Evolutionary conservation across 495 filamentous ascomycete species (phyloP).

Genomic region (Durotheca rogersii): DNA sequence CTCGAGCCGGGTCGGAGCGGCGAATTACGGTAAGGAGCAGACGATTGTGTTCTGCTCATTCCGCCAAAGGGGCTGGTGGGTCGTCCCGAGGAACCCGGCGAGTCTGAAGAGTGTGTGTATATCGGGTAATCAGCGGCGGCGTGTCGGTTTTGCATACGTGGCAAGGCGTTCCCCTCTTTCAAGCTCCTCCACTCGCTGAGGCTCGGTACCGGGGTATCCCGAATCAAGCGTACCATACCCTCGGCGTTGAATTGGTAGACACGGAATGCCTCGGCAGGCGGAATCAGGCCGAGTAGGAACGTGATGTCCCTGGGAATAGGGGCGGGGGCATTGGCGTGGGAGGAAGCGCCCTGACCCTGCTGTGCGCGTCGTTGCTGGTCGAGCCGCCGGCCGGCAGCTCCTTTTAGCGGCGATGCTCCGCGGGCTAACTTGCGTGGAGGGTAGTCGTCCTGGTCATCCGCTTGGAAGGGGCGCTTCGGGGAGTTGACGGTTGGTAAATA

Average conservation of each 20-base stretch:
- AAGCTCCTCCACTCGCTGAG: slow-evolving; percentile 48
- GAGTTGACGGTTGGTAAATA: slow-evolving; percentile 61
- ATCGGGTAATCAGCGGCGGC: slow-evolving; percentile 37
- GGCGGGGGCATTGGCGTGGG: slow-evolving; percentile 38
- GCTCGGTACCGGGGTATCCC: slow-evolving; percentile 62
- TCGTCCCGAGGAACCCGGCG: slow-evolving; percentile 40
- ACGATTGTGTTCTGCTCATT: slow-evolving; percentile 30
- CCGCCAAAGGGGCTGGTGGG: slow-evolving; percentile 43
- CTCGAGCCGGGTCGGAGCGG: slow-evolving; percentile 46
- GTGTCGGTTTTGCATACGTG: slow-evolving; percentile 39
- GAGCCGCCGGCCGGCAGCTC: slow-evolving; percentile 74
- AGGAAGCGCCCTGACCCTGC: slow-evolving; percentile 47
- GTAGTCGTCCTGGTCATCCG: slow-evolving; percentile 71
- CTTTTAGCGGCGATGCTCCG: slow-evolving; percentile 84
- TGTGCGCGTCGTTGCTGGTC: slow-evolving; percentile 69
- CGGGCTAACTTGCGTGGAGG: slow-evolving; percentile 80
- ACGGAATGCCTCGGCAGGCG: slow-evolving; percentile 70
- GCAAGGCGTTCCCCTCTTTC: slow-evolving; percentile 11
- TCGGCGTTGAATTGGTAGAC: slow-evolving; percentile 64
- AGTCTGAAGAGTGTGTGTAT: slow-evolving; percentile 41
- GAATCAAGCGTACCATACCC: slow-evolving; percentile 71
- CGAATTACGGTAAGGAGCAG: slow-evolving; percentile 44
- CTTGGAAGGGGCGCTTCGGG: slow-evolving; percentile 70
- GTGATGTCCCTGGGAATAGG: slow-evolving; percentile 76
- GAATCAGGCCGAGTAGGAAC: slow-evolving; percentile 80